phyloP scores from a whole-genome alignment of 75 land plant species.

The Pinus albicaulis region DNA sequence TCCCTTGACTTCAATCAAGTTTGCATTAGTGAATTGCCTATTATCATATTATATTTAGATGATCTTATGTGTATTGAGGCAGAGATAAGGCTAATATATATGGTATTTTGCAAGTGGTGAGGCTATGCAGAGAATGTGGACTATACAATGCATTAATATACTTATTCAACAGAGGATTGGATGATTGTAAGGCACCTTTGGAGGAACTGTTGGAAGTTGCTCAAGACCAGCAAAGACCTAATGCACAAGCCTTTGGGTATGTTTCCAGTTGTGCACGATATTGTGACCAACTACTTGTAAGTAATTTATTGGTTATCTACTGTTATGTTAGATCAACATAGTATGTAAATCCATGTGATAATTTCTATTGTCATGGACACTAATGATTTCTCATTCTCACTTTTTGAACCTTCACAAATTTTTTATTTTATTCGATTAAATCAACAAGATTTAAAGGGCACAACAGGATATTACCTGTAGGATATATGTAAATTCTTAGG shows the following conservation, averaged over 20 bases:
- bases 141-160: constrained; percentile 93
- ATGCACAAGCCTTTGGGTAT: constrained; percentile 73
- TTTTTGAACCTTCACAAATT: no score
- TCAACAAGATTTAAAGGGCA: no score
- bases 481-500: no score
- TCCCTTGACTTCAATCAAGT: constrained; percentile 99
- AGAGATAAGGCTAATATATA: background rate
- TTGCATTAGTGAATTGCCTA: background rate
- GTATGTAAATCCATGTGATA: no score
- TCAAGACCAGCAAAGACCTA: constrained; percentile 43
- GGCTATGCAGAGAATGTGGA: constrained; percentile 87
- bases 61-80: background rate
- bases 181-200: constrained; percentile 85
- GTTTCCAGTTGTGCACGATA: constrained; percentile 18
- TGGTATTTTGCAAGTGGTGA: constrained; percentile 63
- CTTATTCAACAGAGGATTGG: constrained; percentile 86
- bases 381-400: no score
- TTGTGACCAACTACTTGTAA: constrained; percentile 12
- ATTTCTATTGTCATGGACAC: no score
- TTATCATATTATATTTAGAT: constrained; percentile 4
- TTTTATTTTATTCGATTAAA: no score
- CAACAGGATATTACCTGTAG: no score
- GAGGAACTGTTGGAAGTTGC: constrained; percentile 86
- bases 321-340: background rate
- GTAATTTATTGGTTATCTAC: background rate